Conservation (phyloP, 495 filamentous ascomycete genomes). For the Aeminium ludgeri region DNA sequence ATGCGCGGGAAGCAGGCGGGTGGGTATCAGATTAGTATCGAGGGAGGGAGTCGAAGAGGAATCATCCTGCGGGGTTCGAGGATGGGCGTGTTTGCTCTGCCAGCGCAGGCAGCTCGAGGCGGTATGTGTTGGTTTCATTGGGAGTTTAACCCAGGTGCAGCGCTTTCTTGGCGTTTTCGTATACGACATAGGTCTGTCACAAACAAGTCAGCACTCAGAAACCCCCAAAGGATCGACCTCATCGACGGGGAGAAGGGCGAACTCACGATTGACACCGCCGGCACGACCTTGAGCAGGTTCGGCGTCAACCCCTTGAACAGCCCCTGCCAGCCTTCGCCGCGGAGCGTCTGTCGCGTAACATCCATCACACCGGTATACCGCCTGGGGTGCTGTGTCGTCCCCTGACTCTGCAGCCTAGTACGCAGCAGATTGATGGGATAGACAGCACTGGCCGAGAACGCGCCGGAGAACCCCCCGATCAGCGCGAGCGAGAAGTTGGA, state of each 20-base stretch:
- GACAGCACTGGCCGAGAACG: slow-evolving; percentile 81
- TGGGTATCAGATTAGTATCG: no score
- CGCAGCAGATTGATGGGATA: slow-evolving; percentile 92
- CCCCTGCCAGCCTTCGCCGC: slow-evolving; percentile 67
- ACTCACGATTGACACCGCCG: slow-evolving; percentile 69
- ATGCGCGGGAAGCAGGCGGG: no score
- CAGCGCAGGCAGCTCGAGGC: no score
- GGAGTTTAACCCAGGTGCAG: slow-evolving; percentile 44
- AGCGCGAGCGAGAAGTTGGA: slow-evolving; percentile 62
- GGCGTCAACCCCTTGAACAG: slow-evolving; percentile 92
- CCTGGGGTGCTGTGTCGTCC: slow-evolving; percentile 74
- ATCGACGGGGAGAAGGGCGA: no score
- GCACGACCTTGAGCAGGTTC: slow-evolving; percentile 91
- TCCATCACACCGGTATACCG: slow-evolving; percentile 83
- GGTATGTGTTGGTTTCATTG: no score
- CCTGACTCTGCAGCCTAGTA: slow-evolving; percentile 87
- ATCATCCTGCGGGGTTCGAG: no score
- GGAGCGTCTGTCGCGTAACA: slow-evolving; percentile 63
- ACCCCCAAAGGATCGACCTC: no score
- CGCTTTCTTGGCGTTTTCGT: slow-evolving; percentile 79
- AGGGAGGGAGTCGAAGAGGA: no score
- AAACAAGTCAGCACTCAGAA: slow-evolving; percentile 7
- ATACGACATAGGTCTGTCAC: slow-evolving; percentile 65
- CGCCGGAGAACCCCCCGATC: slow-evolving; percentile 79
- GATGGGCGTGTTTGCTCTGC: no score